These are phyloP conservation scores for Xylariaceae sp. DNA, from an alignment of 2,329 filamentous ascomycete species.

Conservation along the genomic window DNA sequence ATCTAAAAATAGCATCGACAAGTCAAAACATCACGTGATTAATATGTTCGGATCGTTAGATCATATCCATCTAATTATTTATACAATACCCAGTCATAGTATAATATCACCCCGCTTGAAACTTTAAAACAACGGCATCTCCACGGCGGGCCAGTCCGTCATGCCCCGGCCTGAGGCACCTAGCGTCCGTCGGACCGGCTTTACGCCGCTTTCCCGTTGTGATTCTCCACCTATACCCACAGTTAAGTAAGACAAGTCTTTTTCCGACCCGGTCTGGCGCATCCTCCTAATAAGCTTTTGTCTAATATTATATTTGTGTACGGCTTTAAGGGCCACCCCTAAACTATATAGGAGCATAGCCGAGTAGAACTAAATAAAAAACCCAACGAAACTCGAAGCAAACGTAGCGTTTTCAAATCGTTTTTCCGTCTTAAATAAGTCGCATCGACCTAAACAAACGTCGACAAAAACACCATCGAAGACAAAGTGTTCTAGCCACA, in stretches of 20 bases:
- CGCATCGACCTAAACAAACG: neutral
- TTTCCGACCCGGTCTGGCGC: neutral
- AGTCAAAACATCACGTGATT: neutral
- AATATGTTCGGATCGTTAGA: too few species aligned
- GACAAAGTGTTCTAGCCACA: neutral
- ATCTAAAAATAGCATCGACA: neutral
- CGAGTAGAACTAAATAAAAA: neutral
- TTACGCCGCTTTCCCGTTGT: neutral
- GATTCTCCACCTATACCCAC: neutral
- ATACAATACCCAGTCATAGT: too few species aligned
- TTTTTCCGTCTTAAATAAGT: neutral
- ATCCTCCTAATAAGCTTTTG: neutral
- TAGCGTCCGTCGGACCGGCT: neutral
- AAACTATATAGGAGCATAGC: neutral
- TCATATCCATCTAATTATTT: too few species aligned
- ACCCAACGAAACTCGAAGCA: neutral
- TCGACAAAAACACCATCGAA: neutral
- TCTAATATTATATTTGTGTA: neutral
- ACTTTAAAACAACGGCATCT: neutral
- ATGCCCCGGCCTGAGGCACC: neutral
- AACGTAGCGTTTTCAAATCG: neutral
- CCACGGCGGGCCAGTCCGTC: too few species aligned
- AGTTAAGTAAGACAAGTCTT: neutral
- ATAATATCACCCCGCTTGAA: neutral
- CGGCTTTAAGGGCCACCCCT: neutral